Conservation (phyloP, 2,329 filamentous ascomycete genomes). For the Fusarium kyushuense region DNA sequence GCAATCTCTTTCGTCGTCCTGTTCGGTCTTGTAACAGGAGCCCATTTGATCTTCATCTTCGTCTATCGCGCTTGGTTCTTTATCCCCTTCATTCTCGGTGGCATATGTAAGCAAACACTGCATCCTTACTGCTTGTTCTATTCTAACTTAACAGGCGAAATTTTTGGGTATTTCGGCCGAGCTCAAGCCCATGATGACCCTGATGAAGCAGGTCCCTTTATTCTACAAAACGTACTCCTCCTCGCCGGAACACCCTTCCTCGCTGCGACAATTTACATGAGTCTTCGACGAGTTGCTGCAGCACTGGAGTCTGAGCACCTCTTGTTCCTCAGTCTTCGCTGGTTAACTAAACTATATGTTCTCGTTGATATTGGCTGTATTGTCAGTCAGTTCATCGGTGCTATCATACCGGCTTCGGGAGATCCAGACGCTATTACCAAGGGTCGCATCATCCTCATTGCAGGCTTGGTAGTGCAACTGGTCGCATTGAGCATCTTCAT, state of each 20-base stretch:
- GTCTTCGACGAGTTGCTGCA: not conserved
- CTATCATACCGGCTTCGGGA: conserved; percentile 22
- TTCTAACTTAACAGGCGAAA: not conserved
- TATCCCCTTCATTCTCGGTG: conserved; percentile 17
- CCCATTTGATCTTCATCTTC: conserved; percentile 1
- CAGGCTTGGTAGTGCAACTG: conserved; percentile 8
- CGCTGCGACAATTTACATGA: conserved; percentile 33
- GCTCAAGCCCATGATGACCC: not conserved
- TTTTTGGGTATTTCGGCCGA: conserved; percentile 12
- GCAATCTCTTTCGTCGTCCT: conserved; percentile 5
- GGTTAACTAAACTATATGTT: conserved; percentile 16
- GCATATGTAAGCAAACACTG: conserved; percentile 6
- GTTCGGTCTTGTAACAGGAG: not conserved
- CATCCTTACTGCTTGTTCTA: fast-evolving
- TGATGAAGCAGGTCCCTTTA: not conserved
- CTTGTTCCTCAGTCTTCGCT: conserved; percentile 5
- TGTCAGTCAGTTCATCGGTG: conserved; percentile 16
- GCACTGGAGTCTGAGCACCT: conserved; percentile 22
- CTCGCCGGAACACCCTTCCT: conserved; percentile 23
- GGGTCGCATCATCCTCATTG: conserved; percentile 13
- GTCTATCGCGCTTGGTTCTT: conserved; percentile 25
- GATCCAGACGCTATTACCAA: conserved; percentile 1
- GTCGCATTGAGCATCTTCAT: conserved; percentile 11
- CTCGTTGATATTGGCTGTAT: conserved; percentile 5
- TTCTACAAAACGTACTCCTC: conserved; percentile 19